phyloP scores from a whole-genome alignment of 495 filamentous ascomycete genomes.

The Podospora pseudoanserina region DNA sequence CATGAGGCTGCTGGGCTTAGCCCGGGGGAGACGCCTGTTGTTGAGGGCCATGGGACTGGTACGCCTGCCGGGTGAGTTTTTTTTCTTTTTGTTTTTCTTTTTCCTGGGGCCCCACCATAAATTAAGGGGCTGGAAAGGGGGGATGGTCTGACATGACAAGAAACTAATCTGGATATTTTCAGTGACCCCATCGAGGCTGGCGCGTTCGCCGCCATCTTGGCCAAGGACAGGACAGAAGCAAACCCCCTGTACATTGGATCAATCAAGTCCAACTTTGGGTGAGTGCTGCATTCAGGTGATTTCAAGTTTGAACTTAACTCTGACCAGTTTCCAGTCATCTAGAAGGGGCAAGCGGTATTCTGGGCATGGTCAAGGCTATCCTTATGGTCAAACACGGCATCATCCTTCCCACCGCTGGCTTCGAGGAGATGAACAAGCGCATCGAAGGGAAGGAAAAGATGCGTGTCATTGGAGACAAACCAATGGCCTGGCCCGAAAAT shows the following conservation, averaged over 20 bases:
- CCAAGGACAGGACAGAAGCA: constrained; percentile 2
- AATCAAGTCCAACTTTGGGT: constrained; percentile 44
- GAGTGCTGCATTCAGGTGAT: not conserved
- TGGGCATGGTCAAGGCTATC: constrained; percentile 49
- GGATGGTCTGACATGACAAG: no score
- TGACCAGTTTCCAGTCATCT: constrained; percentile 37
- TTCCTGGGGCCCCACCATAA: no score
- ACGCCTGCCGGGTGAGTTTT: not conserved
- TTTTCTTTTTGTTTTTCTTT: no score
- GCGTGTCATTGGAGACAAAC: constrained; percentile 24
- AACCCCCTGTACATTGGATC: constrained; percentile 16
- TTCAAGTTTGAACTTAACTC: not conserved
- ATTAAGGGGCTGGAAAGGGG: no score
- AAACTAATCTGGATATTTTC: no score
- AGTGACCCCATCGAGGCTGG: constrained; percentile 1
- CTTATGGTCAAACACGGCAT: constrained; percentile 47
- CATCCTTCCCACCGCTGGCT: constrained; percentile 35
- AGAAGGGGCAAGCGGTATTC: constrained; percentile 48
- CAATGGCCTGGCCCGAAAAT: constrained; percentile 26
- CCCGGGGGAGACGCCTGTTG: constrained; percentile 39
- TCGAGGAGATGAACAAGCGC: constrained; percentile 45
- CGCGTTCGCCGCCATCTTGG: not conserved
- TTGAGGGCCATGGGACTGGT: constrained; percentile 46
- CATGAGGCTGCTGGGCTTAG: constrained; percentile 44
- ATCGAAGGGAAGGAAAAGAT: constrained; percentile 29